A percentile compares a stretch with the other conserved stretches of the same genome.
Conservation (phyloP, 768 basidiomycete species). For the Cyclocybe cylindracea region DNA sequence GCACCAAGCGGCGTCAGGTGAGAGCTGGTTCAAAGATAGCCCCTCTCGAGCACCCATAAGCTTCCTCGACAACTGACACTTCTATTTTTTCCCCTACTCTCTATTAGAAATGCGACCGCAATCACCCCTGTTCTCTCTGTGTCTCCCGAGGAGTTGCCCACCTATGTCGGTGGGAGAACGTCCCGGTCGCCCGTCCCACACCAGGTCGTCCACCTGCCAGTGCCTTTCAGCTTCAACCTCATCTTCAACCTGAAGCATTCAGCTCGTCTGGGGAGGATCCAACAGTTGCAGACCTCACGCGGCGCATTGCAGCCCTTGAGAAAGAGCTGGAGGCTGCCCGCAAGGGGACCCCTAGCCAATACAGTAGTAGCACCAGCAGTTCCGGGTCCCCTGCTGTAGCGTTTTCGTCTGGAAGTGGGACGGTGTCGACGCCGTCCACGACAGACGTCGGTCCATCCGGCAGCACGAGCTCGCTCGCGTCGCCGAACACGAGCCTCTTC, state of each 20-base stretch:
- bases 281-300: slow-evolving; percentile 23
- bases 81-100: background rate
- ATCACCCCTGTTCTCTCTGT: slow-evolving; percentile 43
- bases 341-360: background rate
- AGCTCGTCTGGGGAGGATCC: slow-evolving; percentile 8
- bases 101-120: slow-evolving; percentile 51
- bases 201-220: slow-evolving; percentile 37
- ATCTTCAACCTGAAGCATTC: slow-evolving; percentile 8
- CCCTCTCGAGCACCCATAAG: slow-evolving; percentile 1
- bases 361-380: too few relatives aligned
- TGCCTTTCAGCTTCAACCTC: slow-evolving; percentile 8
- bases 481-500: too few relatives aligned
- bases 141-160: slow-evolving; percentile 40
- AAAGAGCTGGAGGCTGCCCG: slow-evolving; percentile 18
- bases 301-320: slow-evolving; percentile 28
- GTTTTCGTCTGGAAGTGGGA: too few relatives aligned
- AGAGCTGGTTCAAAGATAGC: slow-evolving; percentile 10
- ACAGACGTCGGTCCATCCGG: too few relatives aligned
- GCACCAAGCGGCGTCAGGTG: slow-evolving; percentile 57
- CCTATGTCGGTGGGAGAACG: slow-evolving; percentile 47
- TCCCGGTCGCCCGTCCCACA: slow-evolving; percentile 41
- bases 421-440: too few relatives aligned
- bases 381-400: too few relatives aligned
- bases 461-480: too few relatives aligned
- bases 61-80: slow-evolving; percentile 2